Conservation (phyloP, 768 basidiomycete species). For the Lactarius sanguifluus region DNA sequence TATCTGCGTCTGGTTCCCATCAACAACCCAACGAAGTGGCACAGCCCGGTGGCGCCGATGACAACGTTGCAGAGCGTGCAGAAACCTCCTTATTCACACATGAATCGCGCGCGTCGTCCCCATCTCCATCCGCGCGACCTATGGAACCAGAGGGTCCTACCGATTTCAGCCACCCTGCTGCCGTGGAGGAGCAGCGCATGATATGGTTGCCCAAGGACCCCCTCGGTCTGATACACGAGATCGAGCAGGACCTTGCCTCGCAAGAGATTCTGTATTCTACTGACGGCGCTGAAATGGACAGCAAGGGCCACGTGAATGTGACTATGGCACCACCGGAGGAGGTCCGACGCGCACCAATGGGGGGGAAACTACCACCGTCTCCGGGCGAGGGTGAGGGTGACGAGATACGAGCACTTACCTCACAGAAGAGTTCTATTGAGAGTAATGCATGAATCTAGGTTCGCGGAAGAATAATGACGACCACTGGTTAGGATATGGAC, state of each 20-base stretch:
- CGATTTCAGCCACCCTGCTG: conserved; percentile 88
- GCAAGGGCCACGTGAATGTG: conserved; percentile 59
- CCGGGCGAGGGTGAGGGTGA: neutral
- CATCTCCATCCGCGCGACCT: conserved; percentile 29
- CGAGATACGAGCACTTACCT: neutral
- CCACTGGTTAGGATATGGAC: neutral
- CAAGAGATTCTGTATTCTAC: conserved; percentile 51
- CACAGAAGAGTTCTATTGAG: neutral
- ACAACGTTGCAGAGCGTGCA: neutral
- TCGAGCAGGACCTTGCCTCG: conserved; percentile 54
- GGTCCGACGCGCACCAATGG: neutral
- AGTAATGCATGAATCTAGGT: neutral
- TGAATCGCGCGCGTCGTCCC: conserved; percentile 11
- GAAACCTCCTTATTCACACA: conserved; percentile 18
- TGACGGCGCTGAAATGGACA: conserved; percentile 57
- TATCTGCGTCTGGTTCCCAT: neutral
- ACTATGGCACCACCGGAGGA: conserved; percentile 44
- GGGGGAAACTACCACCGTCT: neutral
- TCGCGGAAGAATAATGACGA: neutral
- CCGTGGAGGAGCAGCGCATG: conserved; percentile 65
- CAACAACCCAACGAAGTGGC: neutral
- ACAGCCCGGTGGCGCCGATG: neutral
- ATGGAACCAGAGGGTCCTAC: conserved; percentile 34
- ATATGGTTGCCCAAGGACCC: conserved; percentile 85
- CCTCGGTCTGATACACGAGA: conserved; percentile 63